Evolutionary conservation across 306 rosid species (phyloP).

Genomic region (Erythrophleum fordii): DNA sequence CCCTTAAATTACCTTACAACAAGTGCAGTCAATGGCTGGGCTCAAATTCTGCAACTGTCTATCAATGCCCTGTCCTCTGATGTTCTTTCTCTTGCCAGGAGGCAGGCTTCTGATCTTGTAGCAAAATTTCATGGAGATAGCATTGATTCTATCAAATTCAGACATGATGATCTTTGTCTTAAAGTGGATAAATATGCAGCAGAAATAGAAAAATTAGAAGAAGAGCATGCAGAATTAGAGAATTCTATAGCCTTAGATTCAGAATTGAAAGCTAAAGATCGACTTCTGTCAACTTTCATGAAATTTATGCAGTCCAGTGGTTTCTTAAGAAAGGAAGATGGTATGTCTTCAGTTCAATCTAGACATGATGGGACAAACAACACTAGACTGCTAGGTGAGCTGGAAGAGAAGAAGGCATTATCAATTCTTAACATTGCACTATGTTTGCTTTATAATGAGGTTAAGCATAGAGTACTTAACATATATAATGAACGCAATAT

Average conservation of each 20-base stretch:
- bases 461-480: slow-evolving; percentile 55
- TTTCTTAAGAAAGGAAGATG: slow-evolving; percentile 60
- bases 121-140: slow-evolving; percentile 60
- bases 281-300: slow-evolving; percentile 68
- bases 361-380: slow-evolving; percentile 59
- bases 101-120: slow-evolving; percentile 87
- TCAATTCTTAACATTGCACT: slow-evolving; percentile 64
- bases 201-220: slow-evolving; percentile 77
- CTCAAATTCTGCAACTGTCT: slow-evolving; percentile 80
- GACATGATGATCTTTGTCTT: slow-evolving; percentile 70
- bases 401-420: slow-evolving; percentile 62
- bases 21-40: slow-evolving; percentile 94
- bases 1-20: slow-evolving; percentile 86
- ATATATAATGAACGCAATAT: slow-evolving; percentile 49
- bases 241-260: slow-evolving; percentile 73
- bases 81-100: slow-evolving; percentile 76
- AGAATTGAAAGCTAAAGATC: slow-evolving; percentile 80
- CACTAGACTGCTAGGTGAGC: slow-evolving; percentile 50
- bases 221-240: slow-evolving; percentile 69
- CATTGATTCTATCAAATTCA: slow-evolving; percentile 58
- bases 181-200: slow-evolving; percentile 68
- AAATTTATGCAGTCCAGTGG: slow-evolving; percentile 74
- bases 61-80: slow-evolving; percentile 75
- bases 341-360: slow-evolving; percentile 52
- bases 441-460: slow-evolving; percentile 63